Base-by-base conservation (phyloP, 768 basidiomycete species). In the Leccinum truebloodii region DNA sequence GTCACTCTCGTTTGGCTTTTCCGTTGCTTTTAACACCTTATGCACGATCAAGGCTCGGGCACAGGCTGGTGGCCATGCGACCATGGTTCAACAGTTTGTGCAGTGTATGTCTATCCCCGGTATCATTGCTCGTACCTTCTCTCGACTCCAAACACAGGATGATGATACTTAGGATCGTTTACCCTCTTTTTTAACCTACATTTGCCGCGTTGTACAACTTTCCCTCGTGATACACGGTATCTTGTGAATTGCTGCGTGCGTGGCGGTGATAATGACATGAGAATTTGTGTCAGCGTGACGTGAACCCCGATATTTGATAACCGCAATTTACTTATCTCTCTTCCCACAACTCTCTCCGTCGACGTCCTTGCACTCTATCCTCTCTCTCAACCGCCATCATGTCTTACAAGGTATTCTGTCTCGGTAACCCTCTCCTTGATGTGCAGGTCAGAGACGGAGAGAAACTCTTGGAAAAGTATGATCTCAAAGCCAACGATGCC, bases 341-440 rank as follows among this genome's bases (percentile, higher is more conserved):
- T 57, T 58, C 59, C 52, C 59, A 16, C 54, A 48, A 6, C 37
- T 61, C 61, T 59, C 65, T 59, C 65, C 61, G 46, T 57, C 59
- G 32, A 68, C 68, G 52, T 59, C 51, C 56, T 57, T 57, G 52
- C 57, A 52, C 50, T 55, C 54, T 20, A 12, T 22, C 35, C 55
- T 26, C 54, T 32, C 59, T 20, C 46, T 54, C 53, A 13, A 67
- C 50, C 62, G 80, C 83, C 80, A 73, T 86, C 80, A 73, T 86
- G 52, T 75, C 81, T 24, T 89, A 86, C 79, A 73, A 81, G 49
- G 77, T 98, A 51, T 94, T 98, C 78, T 92, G 88, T 79, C 79
- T 98, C 78, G 96, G 96, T 48, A 98, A 98, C 77, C 96, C 96
- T 68, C 82, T 98, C 72, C 89, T 98, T 54, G 95, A 99, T 75